These are phyloP conservation scores for Croton laevigatus DNA, from an alignment of 441 rosid genomes.

Conservation along the genomic window DNA sequence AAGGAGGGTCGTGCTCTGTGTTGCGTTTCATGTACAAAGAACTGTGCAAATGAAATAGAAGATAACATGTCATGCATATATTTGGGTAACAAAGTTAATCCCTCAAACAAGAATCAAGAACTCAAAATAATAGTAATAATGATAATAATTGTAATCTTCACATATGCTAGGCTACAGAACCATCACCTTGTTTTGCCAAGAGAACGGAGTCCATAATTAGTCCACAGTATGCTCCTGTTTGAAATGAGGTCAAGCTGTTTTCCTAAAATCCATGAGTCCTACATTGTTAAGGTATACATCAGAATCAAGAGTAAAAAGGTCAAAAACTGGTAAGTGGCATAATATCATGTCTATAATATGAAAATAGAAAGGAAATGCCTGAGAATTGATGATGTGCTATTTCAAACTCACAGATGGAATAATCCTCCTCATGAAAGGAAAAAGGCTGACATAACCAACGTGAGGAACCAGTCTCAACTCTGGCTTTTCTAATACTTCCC, in stretches of 20 bases:
- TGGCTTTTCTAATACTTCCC: slow-evolving; percentile 66
- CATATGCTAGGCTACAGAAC: slow-evolving; percentile 8
- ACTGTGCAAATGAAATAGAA: slow-evolving; percentile 35
- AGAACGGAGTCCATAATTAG: slow-evolving; percentile 82
- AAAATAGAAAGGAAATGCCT: slow-evolving; percentile 1
- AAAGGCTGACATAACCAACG: slow-evolving; percentile 92
- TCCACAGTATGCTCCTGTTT: slow-evolving; percentile 71
- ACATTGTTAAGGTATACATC: slow-evolving; percentile 10
- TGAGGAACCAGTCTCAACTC: slow-evolving; percentile 79
- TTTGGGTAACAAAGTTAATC: neutral
- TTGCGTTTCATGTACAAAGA: slow-evolving; percentile 93
- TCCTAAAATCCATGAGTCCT: slow-evolving; percentile 91
- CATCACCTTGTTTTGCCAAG: slow-evolving; percentile 86
- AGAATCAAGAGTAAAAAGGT: neutral
- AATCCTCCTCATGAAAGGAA: slow-evolving; percentile 83
- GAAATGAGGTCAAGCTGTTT: slow-evolving; percentile 90
- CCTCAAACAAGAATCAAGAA: neutral
- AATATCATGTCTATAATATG: neutral
- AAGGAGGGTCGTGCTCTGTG: slow-evolving; percentile 94
- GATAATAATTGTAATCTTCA: neutral
- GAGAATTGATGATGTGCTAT: neutral
- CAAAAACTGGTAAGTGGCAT: neutral
- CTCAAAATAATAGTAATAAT: too few relatives aligned
- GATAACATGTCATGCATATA: neutral
- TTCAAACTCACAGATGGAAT: slow-evolving; percentile 39